Conservation (phyloP, 768 basidiomycete species). For the Termitomyces titanicus region DNA sequence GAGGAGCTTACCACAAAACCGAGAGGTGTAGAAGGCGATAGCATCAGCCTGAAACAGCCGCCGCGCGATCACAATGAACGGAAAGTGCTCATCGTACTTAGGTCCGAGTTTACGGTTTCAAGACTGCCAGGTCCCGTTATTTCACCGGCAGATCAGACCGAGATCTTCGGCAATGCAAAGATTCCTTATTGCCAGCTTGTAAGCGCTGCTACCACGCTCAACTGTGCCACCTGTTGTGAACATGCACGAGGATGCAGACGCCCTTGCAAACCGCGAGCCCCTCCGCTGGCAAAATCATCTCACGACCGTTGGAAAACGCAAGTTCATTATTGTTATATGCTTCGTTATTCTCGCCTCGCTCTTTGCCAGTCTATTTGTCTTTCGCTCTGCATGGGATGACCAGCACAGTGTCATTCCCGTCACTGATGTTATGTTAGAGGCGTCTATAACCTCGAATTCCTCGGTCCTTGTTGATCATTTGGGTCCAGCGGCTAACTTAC, state of each 20-base stretch:
- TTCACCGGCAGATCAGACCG: no score
- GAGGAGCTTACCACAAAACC: no score
- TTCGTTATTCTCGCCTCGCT: constrained; percentile 27
- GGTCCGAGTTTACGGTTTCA: no score
- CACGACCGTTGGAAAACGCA: constrained; percentile 13
- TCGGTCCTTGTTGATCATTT: constrained; percentile 13
- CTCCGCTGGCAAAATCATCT: constrained; percentile 9
- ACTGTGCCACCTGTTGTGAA: not conserved
- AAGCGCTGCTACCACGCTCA: not conserved
- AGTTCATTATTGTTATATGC: constrained; percentile 23
- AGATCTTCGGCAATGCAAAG: no score
- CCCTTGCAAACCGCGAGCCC: not conserved
- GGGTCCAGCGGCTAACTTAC: constrained; percentile 15
- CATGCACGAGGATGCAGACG: constrained; percentile 14
- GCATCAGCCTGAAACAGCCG: no score
- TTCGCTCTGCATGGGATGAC: constrained; percentile 19
- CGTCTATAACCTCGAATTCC: not conserved
- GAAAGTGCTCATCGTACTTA: no score
- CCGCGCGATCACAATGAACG: no score
- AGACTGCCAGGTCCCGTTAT: no score
- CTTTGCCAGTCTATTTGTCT: constrained; percentile 18
- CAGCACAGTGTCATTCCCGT: constrained; percentile 1
- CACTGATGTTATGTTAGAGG: not conserved
- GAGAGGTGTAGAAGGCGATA: no score
- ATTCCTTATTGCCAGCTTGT: no score